Evolutionary conservation across 2,329 filamentous ascomycete genomes (phyloP).

Genomic region (Lachnellula subtilissima): DNA sequence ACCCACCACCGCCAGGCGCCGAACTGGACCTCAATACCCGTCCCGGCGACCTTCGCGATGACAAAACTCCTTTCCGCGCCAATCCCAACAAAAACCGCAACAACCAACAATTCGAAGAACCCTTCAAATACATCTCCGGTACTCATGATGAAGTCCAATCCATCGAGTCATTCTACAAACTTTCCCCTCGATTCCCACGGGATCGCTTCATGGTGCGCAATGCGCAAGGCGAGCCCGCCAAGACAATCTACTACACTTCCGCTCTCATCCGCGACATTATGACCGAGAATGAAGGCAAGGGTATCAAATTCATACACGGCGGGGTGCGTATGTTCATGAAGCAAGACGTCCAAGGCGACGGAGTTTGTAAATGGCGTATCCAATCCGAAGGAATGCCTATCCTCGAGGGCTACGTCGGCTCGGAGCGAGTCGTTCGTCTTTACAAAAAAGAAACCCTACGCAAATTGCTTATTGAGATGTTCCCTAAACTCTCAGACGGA

Average conservation of each 20-base stretch:
- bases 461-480: constrained; percentile 89
- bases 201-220: constrained; percentile 97
- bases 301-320: constrained; percentile 92
- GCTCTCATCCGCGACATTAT: constrained; percentile 81
- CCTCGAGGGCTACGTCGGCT: constrained; percentile 82
- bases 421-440: constrained; percentile 68
- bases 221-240: constrained; percentile 77
- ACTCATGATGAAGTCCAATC: constrained; percentile 70
- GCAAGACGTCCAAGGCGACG: constrained; percentile 82
- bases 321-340: constrained; percentile 99
- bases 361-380: constrained; percentile 90
- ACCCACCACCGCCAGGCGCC: constrained; percentile 30
- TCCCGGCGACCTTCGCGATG: constrained; percentile 20
- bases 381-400: constrained; percentile 92
- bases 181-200: constrained; percentile 78
- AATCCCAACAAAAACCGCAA: constrained; percentile 32
- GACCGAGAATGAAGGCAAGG: constrained; percentile 78
- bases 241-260: constrained; percentile 96
- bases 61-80: constrained; percentile 7
- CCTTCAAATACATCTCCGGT: constrained; percentile 82
- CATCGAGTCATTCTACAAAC: constrained; percentile 79
- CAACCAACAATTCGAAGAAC: constrained; percentile 66
- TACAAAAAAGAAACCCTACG: constrained; percentile 74
- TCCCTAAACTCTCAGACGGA: constrained; percentile 76
- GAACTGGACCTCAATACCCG: constrained; percentile 27